A percentile compares a stretch with the other conserved stretches of the same genome.
These are phyloP conservation scores for Bryoglossum gracile DNA, from an alignment of 495 filamentous ascomycete species.

Conservation along the genomic window DNA sequence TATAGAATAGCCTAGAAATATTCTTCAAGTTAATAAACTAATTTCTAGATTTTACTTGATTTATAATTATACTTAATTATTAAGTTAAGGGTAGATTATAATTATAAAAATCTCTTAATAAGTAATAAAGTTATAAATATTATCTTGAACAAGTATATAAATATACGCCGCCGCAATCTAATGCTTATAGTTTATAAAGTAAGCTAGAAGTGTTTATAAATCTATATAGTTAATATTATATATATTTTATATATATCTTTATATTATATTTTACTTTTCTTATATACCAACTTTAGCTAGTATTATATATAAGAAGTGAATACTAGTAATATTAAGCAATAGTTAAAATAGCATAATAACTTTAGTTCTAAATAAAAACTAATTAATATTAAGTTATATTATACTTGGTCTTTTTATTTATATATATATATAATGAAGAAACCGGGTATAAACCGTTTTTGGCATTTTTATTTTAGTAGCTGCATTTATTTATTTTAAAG, in stretches of 20 bases:
- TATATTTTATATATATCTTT: constrained; percentile 18
- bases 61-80: constrained; percentile 10
- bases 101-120: constrained; percentile 11
- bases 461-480: too few species aligned
- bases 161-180: neutral
- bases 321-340: too few species aligned
- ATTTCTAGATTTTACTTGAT: constrained; percentile 8
- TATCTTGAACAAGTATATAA: constrained; percentile 6
- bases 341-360: too few species aligned
- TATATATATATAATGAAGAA: too few species aligned
- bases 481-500: too few species aligned
- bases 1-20: constrained; percentile 5
- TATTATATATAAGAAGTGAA: too few species aligned
- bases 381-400: too few species aligned
- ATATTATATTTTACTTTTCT: constrained; percentile 21
- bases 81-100: constrained; percentile 2
- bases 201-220: neutral
- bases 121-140: constrained; percentile 9
- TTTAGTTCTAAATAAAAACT: too few species aligned
- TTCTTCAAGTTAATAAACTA: neutral
- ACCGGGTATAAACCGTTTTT: too few species aligned
- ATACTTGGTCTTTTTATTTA: too few species aligned
- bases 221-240: constrained; percentile 4
- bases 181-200: constrained; percentile 7
- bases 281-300: constrained; percentile 9